Base-by-base conservation (phyloP, 192 early-diverging fungal genomes). In the Coemansia sp. region DNA sequence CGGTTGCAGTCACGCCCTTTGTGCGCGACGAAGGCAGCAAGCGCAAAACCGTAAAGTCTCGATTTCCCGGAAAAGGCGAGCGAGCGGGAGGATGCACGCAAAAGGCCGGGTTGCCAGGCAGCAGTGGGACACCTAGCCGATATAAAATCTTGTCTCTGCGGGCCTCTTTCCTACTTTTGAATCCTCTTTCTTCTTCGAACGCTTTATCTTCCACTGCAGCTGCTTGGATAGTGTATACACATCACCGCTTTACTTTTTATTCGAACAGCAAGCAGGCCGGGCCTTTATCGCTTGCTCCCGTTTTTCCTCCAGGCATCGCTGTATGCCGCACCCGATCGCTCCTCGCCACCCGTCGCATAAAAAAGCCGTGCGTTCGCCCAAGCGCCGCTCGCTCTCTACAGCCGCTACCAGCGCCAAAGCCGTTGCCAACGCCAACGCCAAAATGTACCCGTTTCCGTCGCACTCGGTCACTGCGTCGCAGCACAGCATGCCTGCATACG, bases 371-470 rank as follows among this genome's bases (percentile, higher is more conserved):
- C 50, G n/a, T n/a, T 22, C 50, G 26, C 4, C 36, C 22, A 53
- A 40, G 12, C 50, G 14, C n/a, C 38, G 15, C 36, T 40, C 21
- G 5, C 14, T 14, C 43, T 20, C 17, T n/a, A n/a, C n/a, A n/a
- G n/a, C n/a, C n/a, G n/a, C n/a, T n/a, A n/a, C n/a, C n/a, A n/a
- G n/a, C n/a, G n/a, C n/a, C n/a, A n/a, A n/a, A n/a, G n/a, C n/a
- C n/a, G n/a, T n/a, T n/a, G n/a, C n/a, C 50, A 5, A 2, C 50
- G n/a, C 8, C 21, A 39, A 28, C 3, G 17, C 29, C 19, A 19
- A 31, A 21, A 55, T 55, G 53, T 44, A 44, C 19, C 53, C 53
- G 21, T 28, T 21, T 12, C 32, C 34, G 9, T 15, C 50, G 35
- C 32, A 15, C 17, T n/a, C 35, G 19, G 26, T 29, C 11, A 20